Evolutionary conservation across 768 basidiomycete species (phyloP).

Genomic region (Hericium rajendrae): DNA sequence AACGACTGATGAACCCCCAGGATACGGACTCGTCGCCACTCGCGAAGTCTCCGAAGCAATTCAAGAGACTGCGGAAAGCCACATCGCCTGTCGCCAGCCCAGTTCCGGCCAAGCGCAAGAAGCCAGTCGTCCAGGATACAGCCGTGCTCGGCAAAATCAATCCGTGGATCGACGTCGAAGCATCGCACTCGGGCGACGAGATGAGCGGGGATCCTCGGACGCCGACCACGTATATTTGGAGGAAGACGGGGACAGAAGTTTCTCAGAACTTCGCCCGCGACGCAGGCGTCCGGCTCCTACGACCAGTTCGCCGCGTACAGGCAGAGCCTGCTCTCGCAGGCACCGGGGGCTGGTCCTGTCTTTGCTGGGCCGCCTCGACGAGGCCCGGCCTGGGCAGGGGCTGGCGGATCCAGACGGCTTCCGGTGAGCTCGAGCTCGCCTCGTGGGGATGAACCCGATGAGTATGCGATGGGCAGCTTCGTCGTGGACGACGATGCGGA

Average conservation of each 20-base stretch:
- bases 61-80: conserved; percentile 19
- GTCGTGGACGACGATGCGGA: conserved; percentile 74
- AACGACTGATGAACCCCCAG: conserved; percentile 8
- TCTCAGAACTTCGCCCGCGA: conserved; percentile 50
- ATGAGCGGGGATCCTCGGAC: conserved; percentile 52
- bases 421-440: conserved; percentile 50
- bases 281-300: conserved; percentile 64
- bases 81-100: conserved; percentile 5
- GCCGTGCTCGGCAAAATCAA: conserved; percentile 28
- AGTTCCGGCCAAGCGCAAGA: conserved; percentile 17
- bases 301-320: conserved; percentile 65
- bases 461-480: conserved; percentile 69
- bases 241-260: conserved; percentile 67
- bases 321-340: conserved; percentile 66
- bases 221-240: conserved; percentile 37
- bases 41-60: conserved; percentile 24
- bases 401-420: conserved; percentile 21
- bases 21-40: conserved; percentile 22
- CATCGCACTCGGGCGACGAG: conserved; percentile 76
- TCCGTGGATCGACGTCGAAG: conserved; percentile 57
- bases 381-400: conserved; percentile 22
- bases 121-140: conserved; percentile 20
- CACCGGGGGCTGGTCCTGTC: conserved; percentile 35
- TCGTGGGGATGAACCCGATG: conserved; percentile 42
- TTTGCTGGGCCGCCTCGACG: conserved; percentile 48